phyloP scores from a whole-genome alignment of 2,329 filamentous ascomycete species.

The Neurospora sp. region DNA sequence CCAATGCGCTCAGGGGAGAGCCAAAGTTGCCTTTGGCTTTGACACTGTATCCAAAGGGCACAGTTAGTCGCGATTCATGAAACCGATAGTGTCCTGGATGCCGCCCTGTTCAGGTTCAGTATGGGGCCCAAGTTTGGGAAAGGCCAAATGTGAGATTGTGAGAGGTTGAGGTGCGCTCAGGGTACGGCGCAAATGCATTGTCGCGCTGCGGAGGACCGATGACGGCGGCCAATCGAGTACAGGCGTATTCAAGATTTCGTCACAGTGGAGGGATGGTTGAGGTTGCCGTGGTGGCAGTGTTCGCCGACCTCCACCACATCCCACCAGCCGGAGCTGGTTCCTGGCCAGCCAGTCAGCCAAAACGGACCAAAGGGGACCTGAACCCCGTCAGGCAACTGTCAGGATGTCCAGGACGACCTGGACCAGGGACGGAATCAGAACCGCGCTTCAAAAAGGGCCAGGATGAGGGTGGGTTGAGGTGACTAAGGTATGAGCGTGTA shows the following conservation, averaged over 20 bases:
- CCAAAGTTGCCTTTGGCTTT: background rate
- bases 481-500: background rate
- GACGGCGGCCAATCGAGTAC: background rate
- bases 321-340: background rate
- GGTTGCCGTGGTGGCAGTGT: background rate
- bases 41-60: background rate
- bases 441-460: background rate
- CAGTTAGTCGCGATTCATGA: background rate
- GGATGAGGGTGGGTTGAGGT: background rate
- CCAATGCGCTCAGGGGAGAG: background rate
- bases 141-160: background rate
- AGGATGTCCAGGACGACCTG: background rate
- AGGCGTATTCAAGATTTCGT: background rate
- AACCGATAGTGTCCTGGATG: background rate
- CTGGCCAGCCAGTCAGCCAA: background rate
- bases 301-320: slow-evolving; percentile 5
- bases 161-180: background rate
- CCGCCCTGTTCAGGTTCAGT: background rate
- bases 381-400: background rate
- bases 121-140: background rate
- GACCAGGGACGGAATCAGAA: background rate
- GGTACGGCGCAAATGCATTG: background rate
- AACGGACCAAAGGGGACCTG: background rate
- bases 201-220: background rate
- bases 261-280: background rate